Conservation (phyloP, 2,329 filamentous ascomycete species). For the Coleophoma cylindrospora region DNA sequence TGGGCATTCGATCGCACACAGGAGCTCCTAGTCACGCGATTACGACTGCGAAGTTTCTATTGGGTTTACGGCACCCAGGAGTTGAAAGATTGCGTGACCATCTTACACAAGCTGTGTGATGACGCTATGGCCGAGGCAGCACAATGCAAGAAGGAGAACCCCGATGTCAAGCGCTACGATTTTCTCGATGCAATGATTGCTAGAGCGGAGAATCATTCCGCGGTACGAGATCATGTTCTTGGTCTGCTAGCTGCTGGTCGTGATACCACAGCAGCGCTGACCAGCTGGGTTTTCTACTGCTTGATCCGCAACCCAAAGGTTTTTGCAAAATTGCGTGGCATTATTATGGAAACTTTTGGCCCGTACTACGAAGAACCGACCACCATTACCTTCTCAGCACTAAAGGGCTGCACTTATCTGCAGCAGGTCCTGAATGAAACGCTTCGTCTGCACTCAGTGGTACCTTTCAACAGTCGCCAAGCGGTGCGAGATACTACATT, state of each 20-base stretch:
- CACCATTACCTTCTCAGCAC: neutral
- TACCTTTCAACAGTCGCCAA: constrained; percentile 18
- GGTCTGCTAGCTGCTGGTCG: constrained; percentile 42
- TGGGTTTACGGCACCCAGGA: neutral
- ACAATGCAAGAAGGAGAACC: neutral
- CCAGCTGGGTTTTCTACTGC: constrained; percentile 37
- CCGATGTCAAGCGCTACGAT: constrained; percentile 26
- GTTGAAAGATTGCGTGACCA: neutral
- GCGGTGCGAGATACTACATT: constrained; percentile 35
- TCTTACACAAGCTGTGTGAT: neutral
- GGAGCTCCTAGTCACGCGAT: neutral
- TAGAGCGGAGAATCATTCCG: constrained; percentile 1
- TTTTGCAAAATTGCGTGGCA: neutral
- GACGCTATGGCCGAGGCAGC: neutral
- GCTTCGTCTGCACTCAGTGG: constrained; percentile 34
- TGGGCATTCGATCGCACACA: neutral
- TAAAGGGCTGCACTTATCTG: constrained; percentile 31
- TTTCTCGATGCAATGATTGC: constrained; percentile 38
- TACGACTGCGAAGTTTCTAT: neutral
- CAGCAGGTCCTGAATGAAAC: constrained; percentile 31
- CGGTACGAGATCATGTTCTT: neutral
- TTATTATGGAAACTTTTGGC: constrained; percentile 12
- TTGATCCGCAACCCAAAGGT: constrained; percentile 27
- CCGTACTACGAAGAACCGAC: constrained; percentile 2
- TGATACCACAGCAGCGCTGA: constrained; percentile 42